Percentiles rank a stretch among this genome's conserved stretches.
These are phyloP conservation scores for Skeletonema costatum DNA, from an alignment of 108 stramenopile genomes.

Conservation along the genomic window DNA sequence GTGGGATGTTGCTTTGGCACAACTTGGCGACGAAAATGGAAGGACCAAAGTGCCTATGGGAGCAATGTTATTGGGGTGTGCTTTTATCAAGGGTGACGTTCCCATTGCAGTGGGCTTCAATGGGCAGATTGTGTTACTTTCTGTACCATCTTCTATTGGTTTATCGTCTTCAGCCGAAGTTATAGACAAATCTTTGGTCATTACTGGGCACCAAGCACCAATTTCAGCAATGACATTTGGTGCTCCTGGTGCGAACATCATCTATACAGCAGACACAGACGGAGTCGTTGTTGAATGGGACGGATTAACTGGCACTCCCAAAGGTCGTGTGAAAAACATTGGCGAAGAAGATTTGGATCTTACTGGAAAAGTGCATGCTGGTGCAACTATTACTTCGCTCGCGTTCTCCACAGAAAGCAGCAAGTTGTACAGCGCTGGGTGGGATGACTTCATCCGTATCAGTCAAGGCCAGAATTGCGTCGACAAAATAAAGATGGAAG, in stretches of 20 bases:
- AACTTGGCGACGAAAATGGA: conserved; percentile 57
- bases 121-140: conserved; percentile 83
- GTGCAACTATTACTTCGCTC: conserved; percentile 68
- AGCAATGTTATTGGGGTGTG: conserved; percentile 78
- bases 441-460: conserved; percentile 89
- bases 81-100: conserved; percentile 61
- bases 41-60: conserved; percentile 65
- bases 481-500: conserved; percentile 58
- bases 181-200: conserved; percentile 37
- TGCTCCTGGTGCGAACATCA: conserved; percentile 39
- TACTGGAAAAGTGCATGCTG: conserved; percentile 67
- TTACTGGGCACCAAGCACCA: conserved; percentile 85
- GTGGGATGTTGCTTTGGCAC: conserved; percentile 63
- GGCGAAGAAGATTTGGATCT: conserved; percentile 47
- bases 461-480: conserved; percentile 27
- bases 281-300: conserved; percentile 91
- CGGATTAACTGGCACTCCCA: conserved; percentile 45
- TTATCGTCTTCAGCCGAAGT: conserved; percentile 8
- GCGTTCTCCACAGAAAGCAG: conserved; percentile 42
- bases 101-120: conserved; percentile 84
- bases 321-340: conserved; percentile 15
- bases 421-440: conserved; percentile 80
- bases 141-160: conserved; percentile 31
- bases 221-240: conserved; percentile 85
- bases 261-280: conserved; percentile 93